A percentile compares a stretch with the other conserved stretches of the same genome.
These are phyloP conservation scores for Amesomyces nigricolor DNA, from an alignment of 2,329 filamentous ascomycete genomes.

Conservation along the genomic window DNA sequence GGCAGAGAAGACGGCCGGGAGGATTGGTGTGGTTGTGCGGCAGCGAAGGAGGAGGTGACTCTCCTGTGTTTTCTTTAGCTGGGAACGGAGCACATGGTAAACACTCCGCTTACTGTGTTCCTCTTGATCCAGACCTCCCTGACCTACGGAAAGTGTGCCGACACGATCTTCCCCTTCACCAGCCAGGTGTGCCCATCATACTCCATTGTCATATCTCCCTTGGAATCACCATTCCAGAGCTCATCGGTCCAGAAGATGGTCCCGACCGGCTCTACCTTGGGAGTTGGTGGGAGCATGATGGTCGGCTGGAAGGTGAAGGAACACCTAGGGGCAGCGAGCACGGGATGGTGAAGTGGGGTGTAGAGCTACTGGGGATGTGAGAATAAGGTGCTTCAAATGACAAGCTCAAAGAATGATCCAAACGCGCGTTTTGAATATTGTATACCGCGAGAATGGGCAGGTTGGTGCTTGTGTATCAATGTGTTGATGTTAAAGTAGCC, in stretches of 20 bases:
- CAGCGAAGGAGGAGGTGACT: background rate
- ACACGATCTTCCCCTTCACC: constrained; percentile 8
- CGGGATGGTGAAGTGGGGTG: too few relatives aligned
- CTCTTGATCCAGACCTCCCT: background rate
- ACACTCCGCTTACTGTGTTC: constrained; percentile 1
- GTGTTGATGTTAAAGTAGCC: too few relatives aligned
- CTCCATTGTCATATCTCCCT: constrained; percentile 8
- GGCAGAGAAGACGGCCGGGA: background rate
- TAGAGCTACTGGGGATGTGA: too few relatives aligned
- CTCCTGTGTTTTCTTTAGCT: background rate
- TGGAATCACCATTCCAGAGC: constrained; percentile 2
- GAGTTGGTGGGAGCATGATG: background rate
- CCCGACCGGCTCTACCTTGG: background rate
- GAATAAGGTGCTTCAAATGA: too few relatives aligned
- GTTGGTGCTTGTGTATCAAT: too few relatives aligned
- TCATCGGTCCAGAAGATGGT: background rate
- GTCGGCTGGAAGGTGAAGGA: too few relatives aligned
- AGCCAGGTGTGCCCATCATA: constrained; percentile 4
- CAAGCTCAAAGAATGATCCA: too few relatives aligned
- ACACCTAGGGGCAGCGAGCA: too few relatives aligned
- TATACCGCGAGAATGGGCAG: too few relatives aligned
- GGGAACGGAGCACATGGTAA: background rate
- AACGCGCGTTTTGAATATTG: too few relatives aligned
- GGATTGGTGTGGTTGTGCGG: background rate
- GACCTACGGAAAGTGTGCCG: constrained; percentile 3